Base-by-base conservation (phyloP, 2,329 filamentous ascomycete species). In the Cryphonectria carpinicola region DNA sequence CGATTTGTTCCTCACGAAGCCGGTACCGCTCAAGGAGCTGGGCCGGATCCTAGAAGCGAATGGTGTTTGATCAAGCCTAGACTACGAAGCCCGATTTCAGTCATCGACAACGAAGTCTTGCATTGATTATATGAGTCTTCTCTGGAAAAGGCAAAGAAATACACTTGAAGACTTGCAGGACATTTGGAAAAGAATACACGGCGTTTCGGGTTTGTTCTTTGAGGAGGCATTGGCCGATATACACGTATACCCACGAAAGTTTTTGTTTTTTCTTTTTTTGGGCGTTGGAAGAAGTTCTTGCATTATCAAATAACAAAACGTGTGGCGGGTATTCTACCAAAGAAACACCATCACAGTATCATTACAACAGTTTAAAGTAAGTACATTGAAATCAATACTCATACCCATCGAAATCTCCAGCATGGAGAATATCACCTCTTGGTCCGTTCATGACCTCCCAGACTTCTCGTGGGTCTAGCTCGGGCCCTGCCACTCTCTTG, bases 1-100 rank as follows among this genome's bases (percentile, higher is more conserved):
- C 25, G 83, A 86, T 73, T 68, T 84, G 5, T 86, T 85, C 70
- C 73, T 86, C 65, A 84, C 84, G 62, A 86, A 86, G 74, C 84
- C 84, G 1, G 82, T 86, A 25, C 76, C 79, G 14, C 71, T 82
- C 37, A 78, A 78, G 1, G 66, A 67, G n/a, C 28, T 67, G 3
- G 41, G 66, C 10, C 37, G 56, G 25, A 67, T 67, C 1, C 32
- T 67, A 5, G 54, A 61, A 32, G 58, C 54, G 14, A 62, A 60
- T 39, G 66, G 41, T n/a, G 4, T 67, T 19, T 67, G 49, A 39
- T 10, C 11, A 39, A 19, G 10, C 2, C 37, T 39, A 0, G 10
- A 39, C 37, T 13, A 11, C 37, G 0, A 3, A 39, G 37, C 7
- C 7, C 37, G 11, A 13, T 11, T 39, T 39, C 37, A 39, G 10